These are phyloP conservation scores for Ilyonectria destructans DNA, from an alignment of 2,329 filamentous ascomycete genomes.

Conservation along the genomic window DNA sequence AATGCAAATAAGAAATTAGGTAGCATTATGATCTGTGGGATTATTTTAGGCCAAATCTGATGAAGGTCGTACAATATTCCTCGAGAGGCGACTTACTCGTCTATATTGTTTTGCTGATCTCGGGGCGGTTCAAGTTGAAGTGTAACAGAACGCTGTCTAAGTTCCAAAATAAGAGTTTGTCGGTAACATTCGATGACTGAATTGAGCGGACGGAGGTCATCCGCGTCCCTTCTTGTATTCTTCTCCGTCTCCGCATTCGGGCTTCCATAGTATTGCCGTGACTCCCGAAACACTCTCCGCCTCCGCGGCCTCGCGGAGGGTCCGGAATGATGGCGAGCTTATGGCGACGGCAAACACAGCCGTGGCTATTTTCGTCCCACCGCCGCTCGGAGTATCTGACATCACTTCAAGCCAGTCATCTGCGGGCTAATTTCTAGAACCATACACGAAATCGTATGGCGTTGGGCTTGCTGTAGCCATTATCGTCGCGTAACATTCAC, in stretches of 20 bases:
- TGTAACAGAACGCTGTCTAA: background rate
- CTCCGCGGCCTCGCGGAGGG: slow-evolving; percentile 26
- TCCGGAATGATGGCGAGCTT: background rate
- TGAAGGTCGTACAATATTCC: background rate
- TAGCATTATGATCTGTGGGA: slow-evolving; percentile 5
- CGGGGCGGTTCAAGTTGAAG: background rate
- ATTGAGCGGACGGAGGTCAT: background rate
- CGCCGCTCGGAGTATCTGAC: background rate
- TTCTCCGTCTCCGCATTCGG: slow-evolving; percentile 26
- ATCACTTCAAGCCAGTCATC: background rate
- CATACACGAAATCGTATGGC: background rate
- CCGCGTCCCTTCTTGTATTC: slow-evolving; percentile 13
- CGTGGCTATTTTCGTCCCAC: slow-evolving; percentile 19
- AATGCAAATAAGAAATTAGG: slow-evolving; percentile 13
- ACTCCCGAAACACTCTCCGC: slow-evolving; percentile 18
- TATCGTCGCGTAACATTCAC: background rate
- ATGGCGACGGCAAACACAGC: slow-evolving; percentile 14
- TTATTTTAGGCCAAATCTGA: background rate
- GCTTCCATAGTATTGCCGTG: background rate
- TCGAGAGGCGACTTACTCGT: background rate
- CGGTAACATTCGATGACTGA: background rate
- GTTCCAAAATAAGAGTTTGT: background rate
- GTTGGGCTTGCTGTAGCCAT: background rate
- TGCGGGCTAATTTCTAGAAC: background rate
- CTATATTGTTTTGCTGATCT: slow-evolving; percentile 12